Evolutionary conservation across 2,329 filamentous ascomycete species (phyloP), one percentile per base, ranked within the genome.

Genomic region (Cytospora leucostoma): DNA sequence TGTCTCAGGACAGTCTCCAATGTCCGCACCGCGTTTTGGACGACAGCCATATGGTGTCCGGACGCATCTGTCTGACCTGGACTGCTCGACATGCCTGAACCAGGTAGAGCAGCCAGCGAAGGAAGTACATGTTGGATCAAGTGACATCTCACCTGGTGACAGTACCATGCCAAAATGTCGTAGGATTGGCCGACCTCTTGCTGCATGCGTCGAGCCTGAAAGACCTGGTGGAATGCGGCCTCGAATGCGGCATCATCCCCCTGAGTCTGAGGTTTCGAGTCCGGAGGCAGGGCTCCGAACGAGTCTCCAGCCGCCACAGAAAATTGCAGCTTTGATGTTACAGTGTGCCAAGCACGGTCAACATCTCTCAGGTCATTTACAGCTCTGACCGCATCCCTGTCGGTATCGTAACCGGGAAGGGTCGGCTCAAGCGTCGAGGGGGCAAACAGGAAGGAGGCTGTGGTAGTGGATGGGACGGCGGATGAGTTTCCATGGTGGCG

Each of bases 301-400:
- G 81, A 82, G 69, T 84, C 82, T 69, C 85, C 81, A 8, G 76
- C 78, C 2, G 83, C 76, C 51, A 84, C 82, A 11, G 85, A 83
- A 27, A 89, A 77, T 54, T 80, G 79, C 53, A 89, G 82, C 38
- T 77, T 78, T 35, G 82, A 79, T 17, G 85, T 88, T 65, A 88
- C 85, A 34, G 78, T 75, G 70, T 86, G 83, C 87, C 87, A 89
- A 63, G 86, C 84, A 66, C 82, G 77, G 70, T 88, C 84, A 79
- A 82, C 87, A 66, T 78, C 79, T 60, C 80, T 77, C 73, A 88
- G 86, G 67, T 86, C 80, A 65, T 77, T 74, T 57, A 75, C 71
- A 63, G 60, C 58, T 52, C 19, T 27, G 15, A 32, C 33, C 27
- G 34, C 35, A 37, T 34, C 53, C 33, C 12, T 55, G 57, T 38